Evolutionary conservation across 306 rosid species (phyloP).

Genomic region (Fagus crenata): DNA sequence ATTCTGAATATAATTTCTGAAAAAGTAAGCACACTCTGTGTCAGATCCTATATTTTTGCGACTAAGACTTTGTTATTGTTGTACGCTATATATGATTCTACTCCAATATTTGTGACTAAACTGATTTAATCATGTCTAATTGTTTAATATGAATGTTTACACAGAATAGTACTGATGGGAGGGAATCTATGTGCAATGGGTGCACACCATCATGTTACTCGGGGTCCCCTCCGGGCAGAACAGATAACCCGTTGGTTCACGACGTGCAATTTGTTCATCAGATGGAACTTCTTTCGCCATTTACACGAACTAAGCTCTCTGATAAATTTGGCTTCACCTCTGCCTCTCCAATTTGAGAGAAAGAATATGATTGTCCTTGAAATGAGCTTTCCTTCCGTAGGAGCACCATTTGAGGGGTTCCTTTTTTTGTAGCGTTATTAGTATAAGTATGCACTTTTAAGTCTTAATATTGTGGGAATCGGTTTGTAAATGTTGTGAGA

Average conservation of each 20-base stretch:
- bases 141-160: constrained; percentile 20
- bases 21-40: constrained; percentile 42
- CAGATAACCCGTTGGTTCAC: constrained; percentile 72
- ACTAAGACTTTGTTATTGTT: no score
- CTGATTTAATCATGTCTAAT: neutral
- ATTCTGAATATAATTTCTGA: constrained; percentile 59
- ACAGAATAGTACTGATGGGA: constrained; percentile 47
- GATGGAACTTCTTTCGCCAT: constrained; percentile 59
- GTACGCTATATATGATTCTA: no score
- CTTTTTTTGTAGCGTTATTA: constrained; percentile 14
- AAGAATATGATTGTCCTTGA: constrained; percentile 3
- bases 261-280: constrained; percentile 76
- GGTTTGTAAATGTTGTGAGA: constrained; percentile 40
- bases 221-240: constrained; percentile 79
- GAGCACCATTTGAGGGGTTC: constrained; percentile 14
- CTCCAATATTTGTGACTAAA: neutral
- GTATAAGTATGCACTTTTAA: neutral
- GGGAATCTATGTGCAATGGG: constrained; percentile 44
- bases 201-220: constrained; percentile 60
- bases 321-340: constrained; percentile 51
- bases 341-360: constrained; percentile 46
- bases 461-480: neutral
- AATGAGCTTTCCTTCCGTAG: neutral
- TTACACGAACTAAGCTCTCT: constrained; percentile 49
- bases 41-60: no score